Base-by-base conservation (phyloP, 139 green algal genomes). In the Tetraselmis striata region DNA sequence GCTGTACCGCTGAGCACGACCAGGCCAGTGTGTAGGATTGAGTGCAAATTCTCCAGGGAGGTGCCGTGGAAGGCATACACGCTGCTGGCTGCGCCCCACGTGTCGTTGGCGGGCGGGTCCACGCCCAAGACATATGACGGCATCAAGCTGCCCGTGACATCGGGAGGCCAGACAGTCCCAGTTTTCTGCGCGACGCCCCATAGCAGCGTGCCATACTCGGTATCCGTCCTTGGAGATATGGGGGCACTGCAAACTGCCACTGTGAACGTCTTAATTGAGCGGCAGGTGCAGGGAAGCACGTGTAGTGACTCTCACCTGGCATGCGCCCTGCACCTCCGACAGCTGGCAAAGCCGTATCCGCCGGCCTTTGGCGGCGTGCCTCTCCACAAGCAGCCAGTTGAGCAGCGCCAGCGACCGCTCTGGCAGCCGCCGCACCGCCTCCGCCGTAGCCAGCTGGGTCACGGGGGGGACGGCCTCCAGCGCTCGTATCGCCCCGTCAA, bases 11-110 rank as follows among this genome's bases (percentile, higher is more conserved):
- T 82, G 2, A 31, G 32, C 25, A 79, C 80, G 77, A 84, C 75
- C 45, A 88, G 82, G 2, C 86, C 83, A 2, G 83, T 86, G 79
- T 84, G 83, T 30, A 89, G 31, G 59, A 87, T 89, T 32, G 59
- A 83, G 81, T 87, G 84, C 77, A 87, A 76, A 30, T 82, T 82
- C 45, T 86, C 83, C 23, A 87, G 32, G 30, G 30, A 82, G 1
- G 80, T 87, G 18, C 83, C 83, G 30, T 84, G 80, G 80, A 78
- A 87, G 0, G 83, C 83, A 0, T 82, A 24, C 25, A 84, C 23
- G 1, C 29, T 45, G 29, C 11, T 30, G 26, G 77, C 67, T 83
- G 59, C 11, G 1, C 23, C 28, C 31, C 18, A n/a, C 23, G 25
- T 2, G 76, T 45, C 11, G 76, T 24, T 59, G 76, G 28, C 11